These are phyloP conservation scores for Meyerozyma elateridarum DNA, from an alignment of 1,139 yeast species.

Conservation along the genomic window DNA sequence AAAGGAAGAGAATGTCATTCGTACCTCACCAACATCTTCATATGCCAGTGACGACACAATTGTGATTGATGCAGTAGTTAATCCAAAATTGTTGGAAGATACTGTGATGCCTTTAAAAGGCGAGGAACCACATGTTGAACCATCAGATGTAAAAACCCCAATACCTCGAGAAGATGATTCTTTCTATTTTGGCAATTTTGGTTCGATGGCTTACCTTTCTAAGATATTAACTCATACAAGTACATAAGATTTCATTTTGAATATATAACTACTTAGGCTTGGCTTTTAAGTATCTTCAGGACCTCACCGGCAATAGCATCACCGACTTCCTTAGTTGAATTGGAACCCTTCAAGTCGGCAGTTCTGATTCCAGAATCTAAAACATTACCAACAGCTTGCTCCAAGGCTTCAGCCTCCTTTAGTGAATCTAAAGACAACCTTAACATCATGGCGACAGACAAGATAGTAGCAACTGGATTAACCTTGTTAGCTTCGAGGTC, in stretches of 20 bases:
- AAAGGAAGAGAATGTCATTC: too few relatives aligned
- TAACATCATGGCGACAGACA: conserved; percentile 97
- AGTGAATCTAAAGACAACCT: conserved; percentile 77
- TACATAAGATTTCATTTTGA: conserved; percentile 22
- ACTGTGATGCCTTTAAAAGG: neutral
- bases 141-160: neutral
- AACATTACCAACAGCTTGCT: conserved; percentile 79
- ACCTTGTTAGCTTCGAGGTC: conserved; percentile 84
- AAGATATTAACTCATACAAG: conserved; percentile 22
- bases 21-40: neutral
- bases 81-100: neutral
- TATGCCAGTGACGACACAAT: conserved; percentile 1
- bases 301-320: conserved; percentile 82
- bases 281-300: conserved; percentile 43
- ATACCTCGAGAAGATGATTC: neutral
- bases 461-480: conserved; percentile 90
- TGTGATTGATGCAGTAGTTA: conserved; percentile 1
- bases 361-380: conserved; percentile 84
- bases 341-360: conserved; percentile 81
- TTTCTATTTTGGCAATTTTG: conserved; percentile 9
- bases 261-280: conserved; percentile 5
- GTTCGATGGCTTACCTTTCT: conserved; percentile 32
- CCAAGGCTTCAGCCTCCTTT: conserved; percentile 84
- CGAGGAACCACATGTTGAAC: neutral
- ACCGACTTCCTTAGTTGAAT: conserved; percentile 84